Conservation (phyloP, 2,329 filamentous ascomycete species). For the Cordyceps sp. region DNA sequence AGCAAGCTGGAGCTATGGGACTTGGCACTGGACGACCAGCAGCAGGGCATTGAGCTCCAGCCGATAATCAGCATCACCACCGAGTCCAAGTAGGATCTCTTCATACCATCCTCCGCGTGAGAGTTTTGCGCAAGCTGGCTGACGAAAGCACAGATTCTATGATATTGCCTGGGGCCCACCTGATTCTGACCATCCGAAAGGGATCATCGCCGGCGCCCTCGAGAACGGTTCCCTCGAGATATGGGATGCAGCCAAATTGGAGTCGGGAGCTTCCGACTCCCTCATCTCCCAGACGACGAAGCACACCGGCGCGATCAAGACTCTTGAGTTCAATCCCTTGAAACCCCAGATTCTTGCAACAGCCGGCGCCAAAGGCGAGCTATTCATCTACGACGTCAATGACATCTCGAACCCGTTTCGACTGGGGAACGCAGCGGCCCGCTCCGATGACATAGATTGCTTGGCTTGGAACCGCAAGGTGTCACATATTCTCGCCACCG, state of each 20-base stretch:
- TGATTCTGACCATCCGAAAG: conserved; percentile 60
- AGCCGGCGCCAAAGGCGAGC: conserved; percentile 84
- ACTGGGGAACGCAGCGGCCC: conserved; percentile 71
- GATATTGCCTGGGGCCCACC: conserved; percentile 89
- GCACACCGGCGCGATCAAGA: conserved; percentile 83
- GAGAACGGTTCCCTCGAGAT: conserved; percentile 89
- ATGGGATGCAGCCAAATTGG: conserved; percentile 69
- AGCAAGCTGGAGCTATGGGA: conserved; percentile 96
- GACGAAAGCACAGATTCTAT: conserved; percentile 54
- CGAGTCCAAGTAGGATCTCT: conserved; percentile 58
- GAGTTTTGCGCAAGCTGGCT: conserved; percentile 1
- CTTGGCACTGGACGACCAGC: conserved; percentile 60
- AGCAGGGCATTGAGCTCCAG: conserved; percentile 68
- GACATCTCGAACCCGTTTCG: conserved; percentile 78
- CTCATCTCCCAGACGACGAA: conserved; percentile 75
- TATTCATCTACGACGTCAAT: conserved; percentile 90
- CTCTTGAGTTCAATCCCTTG: conserved; percentile 90
- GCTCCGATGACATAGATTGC: conserved; percentile 89
- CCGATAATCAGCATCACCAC: conserved; percentile 70
- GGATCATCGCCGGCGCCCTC: conserved; percentile 86
- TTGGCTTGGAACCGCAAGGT: conserved; percentile 98
- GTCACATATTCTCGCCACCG: conserved; percentile 86
- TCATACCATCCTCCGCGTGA: not conserved
- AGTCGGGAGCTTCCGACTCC: conserved; percentile 47
- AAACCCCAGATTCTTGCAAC: conserved; percentile 84